These are phyloP conservation scores for Wickerhamiella infanticola DNA, from an alignment of 1,139 yeast genomes.

Conservation along the genomic window DNA sequence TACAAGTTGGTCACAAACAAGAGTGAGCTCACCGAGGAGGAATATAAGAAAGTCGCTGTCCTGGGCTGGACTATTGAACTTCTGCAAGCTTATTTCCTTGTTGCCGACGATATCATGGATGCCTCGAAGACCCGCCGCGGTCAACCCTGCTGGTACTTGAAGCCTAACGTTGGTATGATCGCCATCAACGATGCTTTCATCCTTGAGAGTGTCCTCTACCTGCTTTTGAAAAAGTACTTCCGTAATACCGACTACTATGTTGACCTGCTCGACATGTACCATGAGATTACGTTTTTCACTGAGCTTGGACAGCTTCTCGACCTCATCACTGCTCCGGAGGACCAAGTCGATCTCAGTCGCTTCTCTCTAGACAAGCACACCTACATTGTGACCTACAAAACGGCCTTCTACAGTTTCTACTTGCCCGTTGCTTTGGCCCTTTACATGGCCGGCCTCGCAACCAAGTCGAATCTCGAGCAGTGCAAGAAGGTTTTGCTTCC, in stretches of 20 bases:
- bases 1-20: constrained; percentile 63
- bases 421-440: constrained; percentile 95
- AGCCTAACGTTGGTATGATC: constrained; percentile 65
- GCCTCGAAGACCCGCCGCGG: constrained; percentile 94
- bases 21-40: constrained; percentile 44
- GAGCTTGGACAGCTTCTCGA: constrained; percentile 94
- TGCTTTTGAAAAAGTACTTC: constrained; percentile 80
- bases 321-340: constrained; percentile 94
- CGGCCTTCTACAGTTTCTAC: constrained; percentile 95
- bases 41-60: constrained; percentile 72
- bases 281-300: constrained; percentile 81
- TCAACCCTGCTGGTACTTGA: constrained; percentile 92
- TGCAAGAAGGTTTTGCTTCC: constrained; percentile 82
- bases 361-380: constrained; percentile 84
- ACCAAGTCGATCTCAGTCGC: constrained; percentile 71
- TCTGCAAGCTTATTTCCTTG: constrained; percentile 90
- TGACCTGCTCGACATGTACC: constrained; percentile 78
- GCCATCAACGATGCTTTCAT: constrained; percentile 96
- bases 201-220: constrained; percentile 90
- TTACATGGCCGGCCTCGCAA: constrained; percentile 71
- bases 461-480: constrained; percentile 66
- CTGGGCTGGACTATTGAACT: constrained; percentile 95
- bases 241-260: constrained; percentile 68
- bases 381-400: constrained; percentile 88
- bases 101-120: constrained; percentile 99